Evolutionary conservation across 495 filamentous ascomycete species (phyloP).

Genomic region (Aspergillus haitiensis): DNA sequence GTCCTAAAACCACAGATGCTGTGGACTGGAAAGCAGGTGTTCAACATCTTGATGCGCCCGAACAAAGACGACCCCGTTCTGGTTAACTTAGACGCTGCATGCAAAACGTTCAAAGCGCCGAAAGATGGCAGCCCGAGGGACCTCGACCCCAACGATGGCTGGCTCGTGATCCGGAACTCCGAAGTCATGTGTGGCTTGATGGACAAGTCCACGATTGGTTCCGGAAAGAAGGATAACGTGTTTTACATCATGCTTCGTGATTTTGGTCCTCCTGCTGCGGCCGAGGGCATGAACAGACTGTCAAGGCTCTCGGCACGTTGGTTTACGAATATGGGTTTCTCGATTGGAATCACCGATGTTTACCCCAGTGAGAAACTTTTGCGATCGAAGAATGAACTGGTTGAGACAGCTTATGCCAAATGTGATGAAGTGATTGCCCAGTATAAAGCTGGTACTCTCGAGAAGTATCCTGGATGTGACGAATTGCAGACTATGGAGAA

Average conservation of each 20-base stretch:
- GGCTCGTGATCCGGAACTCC: conserved; percentile 89
- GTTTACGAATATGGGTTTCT: conserved; percentile 89
- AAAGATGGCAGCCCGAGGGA: conserved; percentile 58
- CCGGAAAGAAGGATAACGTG: conserved; percentile 94
- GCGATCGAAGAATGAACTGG: conserved; percentile 68
- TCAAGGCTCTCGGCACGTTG: conserved; percentile 87
- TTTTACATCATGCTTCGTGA: conserved; percentile 97
- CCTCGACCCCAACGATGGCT: conserved; percentile 80
- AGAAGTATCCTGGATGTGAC: conserved; percentile 83
- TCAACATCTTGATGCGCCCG: conserved; percentile 91
- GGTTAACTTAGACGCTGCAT: conserved; percentile 92
- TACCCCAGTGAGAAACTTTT: conserved; percentile 71
- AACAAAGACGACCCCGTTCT: conserved; percentile 75
- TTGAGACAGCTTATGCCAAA: conserved; percentile 73
- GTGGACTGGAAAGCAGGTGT: conserved; percentile 98
- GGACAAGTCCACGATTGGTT: conserved; percentile 95
- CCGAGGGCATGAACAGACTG: conserved; percentile 89
- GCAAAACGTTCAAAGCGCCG: conserved; percentile 69
- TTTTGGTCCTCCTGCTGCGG: conserved; percentile 85
- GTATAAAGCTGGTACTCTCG: conserved; percentile 73
- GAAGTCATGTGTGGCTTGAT: conserved; percentile 98
- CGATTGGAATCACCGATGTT: conserved; percentile 93
- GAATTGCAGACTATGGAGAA: conserved; percentile 92
- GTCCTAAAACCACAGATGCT: conserved; percentile 82
- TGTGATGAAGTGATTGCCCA: conserved; percentile 83